Evolutionary conservation across 116 monocot genomes (phyloP).

Genomic region (Cymodocea nodosa): DNA sequence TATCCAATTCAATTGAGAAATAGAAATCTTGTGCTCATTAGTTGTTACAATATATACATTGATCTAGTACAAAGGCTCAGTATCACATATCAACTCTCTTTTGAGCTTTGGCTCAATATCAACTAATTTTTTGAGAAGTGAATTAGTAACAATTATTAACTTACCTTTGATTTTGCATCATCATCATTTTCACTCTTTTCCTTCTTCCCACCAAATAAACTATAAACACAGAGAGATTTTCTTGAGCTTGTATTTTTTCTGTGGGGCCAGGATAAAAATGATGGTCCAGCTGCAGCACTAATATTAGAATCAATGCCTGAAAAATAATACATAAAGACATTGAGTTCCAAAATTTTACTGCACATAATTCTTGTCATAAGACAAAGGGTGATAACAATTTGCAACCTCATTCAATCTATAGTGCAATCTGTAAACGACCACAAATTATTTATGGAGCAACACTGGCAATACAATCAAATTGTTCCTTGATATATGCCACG

Average conservation of each 20-base stretch:
- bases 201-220: constrained; percentile 94
- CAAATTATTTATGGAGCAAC: no score
- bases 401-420: background rate
- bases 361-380: background rate
- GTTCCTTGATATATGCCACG: background rate
- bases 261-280: constrained; percentile 28
- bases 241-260: constrained; percentile 17
- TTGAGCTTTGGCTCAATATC: no score
- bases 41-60: background rate
- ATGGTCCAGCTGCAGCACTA: constrained; percentile 11
- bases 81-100: no score
- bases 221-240: constrained; percentile 39
- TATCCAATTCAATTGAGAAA: no score
- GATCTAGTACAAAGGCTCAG: background rate
- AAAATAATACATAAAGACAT: constrained; percentile 3
- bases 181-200: constrained; percentile 55
- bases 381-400: no score
- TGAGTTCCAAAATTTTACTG: background rate
- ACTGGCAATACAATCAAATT: background rate
- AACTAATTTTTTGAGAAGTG: no score
- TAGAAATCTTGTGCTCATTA: no score
- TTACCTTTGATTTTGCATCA: constrained; percentile 68
- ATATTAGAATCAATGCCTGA: constrained; percentile 5
- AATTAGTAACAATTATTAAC: background rate
- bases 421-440: background rate